phyloP scores from a whole-genome alignment of 139 green algal genomes.

The Chlorella sp. region DNA sequence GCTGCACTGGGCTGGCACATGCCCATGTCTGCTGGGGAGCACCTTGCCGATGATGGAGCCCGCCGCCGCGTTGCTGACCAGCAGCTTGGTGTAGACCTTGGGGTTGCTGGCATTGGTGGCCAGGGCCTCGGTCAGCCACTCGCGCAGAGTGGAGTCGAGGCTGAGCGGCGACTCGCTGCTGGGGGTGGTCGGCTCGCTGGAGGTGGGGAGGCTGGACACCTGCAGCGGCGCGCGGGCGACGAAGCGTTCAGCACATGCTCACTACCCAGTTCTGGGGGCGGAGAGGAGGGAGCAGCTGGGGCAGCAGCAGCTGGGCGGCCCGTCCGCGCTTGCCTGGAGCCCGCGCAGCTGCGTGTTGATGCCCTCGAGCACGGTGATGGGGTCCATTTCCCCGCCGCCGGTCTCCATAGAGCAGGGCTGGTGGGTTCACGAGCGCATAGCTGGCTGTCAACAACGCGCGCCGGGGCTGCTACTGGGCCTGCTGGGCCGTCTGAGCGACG shows the following conservation, averaged over 20 bases:
- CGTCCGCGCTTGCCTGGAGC: not conserved
- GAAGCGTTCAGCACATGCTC: not conserved
- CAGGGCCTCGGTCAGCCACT: slow-evolving; percentile 25
- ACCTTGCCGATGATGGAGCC: slow-evolving; percentile 77
- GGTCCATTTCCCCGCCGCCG: not conserved
- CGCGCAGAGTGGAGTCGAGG: slow-evolving; percentile 8
- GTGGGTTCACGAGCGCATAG: too few relatives aligned
- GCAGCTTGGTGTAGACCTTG: slow-evolving; percentile 64
- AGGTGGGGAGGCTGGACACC: slow-evolving; percentile 19
- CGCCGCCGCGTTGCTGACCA: slow-evolving; percentile 75
- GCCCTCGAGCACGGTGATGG: slow-evolving; percentile 2
- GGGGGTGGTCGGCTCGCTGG: slow-evolving; percentile 29
- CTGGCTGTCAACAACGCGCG: too few relatives aligned
- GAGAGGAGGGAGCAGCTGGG: not conserved
- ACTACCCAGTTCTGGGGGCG: not conserved
- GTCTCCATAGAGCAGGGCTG: too few relatives aligned
- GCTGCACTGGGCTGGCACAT: not conserved
- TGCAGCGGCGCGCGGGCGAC: not conserved
- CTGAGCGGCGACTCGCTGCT: slow-evolving; percentile 12
- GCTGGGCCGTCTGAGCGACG: too few relatives aligned
- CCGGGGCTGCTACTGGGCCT: too few relatives aligned
- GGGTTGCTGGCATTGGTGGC: not conserved
- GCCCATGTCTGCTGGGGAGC: not conserved
- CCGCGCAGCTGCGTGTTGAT: not conserved
- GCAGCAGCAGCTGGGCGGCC: too few relatives aligned